A percentile compares a stretch with the other conserved stretches of the same genome.
phyloP scores from a whole-genome alignment of 164 flowering plant genomes.

The Cinnamomum micranthum region DNA sequence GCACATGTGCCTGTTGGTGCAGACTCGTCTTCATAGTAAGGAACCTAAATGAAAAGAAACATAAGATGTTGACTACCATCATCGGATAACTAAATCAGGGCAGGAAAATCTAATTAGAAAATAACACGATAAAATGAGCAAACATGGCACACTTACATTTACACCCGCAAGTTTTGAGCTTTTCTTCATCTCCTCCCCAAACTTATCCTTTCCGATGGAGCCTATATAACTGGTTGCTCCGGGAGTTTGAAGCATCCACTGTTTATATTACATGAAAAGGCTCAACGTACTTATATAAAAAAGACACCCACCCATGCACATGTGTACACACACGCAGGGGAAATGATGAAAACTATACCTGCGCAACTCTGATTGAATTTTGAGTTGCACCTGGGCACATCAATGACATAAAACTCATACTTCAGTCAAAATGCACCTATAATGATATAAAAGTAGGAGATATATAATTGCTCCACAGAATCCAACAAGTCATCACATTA shows the following conservation, averaged over 20 bases:
- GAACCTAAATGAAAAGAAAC: constrained; percentile 44
- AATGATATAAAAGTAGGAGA: background rate
- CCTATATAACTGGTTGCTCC: constrained; percentile 94
- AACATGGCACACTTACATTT: constrained; percentile 44
- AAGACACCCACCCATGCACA: background rate
- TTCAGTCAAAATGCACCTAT: background rate
- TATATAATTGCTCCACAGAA: background rate
- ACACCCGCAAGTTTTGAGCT: constrained; percentile 69
- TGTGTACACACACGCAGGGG: background rate
- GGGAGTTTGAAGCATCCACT: constrained; percentile 99
- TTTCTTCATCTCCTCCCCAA: constrained; percentile 95
- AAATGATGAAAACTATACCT: constrained; percentile 39
- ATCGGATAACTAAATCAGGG: background rate
- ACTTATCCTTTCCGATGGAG: constrained; percentile 92
- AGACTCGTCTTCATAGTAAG: constrained; percentile 81
- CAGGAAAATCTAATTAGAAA: background rate
- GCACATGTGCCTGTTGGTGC: constrained; percentile 94
- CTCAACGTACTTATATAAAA: constrained; percentile 1
- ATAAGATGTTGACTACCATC: background rate
- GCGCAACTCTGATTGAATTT: constrained; percentile 90
- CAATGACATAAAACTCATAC: constrained; percentile 8
- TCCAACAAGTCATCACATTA: constrained; percentile 15
- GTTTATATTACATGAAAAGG: constrained; percentile 17
- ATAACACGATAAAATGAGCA: background rate
- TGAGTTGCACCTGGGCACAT: constrained; percentile 80